Base-by-base conservation (phyloP, 2,329 filamentous ascomycete genomes). In the Chaetomium sp. region DNA sequence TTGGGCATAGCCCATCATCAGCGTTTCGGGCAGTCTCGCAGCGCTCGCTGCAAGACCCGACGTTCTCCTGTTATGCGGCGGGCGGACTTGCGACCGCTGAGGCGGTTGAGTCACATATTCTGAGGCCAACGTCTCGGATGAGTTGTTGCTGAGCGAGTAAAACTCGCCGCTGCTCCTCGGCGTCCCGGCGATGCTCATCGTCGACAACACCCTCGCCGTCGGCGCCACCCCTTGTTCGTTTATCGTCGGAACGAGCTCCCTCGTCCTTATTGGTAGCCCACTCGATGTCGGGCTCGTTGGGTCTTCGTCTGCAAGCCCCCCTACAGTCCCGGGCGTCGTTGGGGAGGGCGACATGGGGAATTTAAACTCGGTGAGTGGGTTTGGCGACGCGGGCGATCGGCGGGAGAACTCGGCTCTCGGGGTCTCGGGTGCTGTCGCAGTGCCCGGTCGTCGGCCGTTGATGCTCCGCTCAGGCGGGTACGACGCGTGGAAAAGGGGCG, bases 1-100 rank as follows among this genome's bases (percentile, higher is more conserved):
- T 72, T 99, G 95, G 2, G 92, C 94, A 77, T 96, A 99, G 0
- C 93, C 95, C 95, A 99, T 99, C 87, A 99, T 96, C 61, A 99
- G 79, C 1, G 90, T 89, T 75, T 98, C 93, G 0, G 91, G 87
- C 47, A 81, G 75, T 56, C 71, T 79, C 69, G 78, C 81, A 49
- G 80, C 74, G 55, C 79, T 78, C 67, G 65, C 75, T 76, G 66
- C 76, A 72, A 83, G 72, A 59, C 76, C 79, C 31, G 84, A 82
- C 66, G 77, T 78, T 57, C 80, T 78, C 64, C 84, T 79, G 16
- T 82, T 72, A 68, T 85, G 80, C 2, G 78, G 73, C 31, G 83
- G 79, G 29, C 79, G 75, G 51, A 70, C 74, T 13, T 76, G 73
- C 1, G 74, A 71, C 59, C 78, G 71, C 54, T 74, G 66, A 3